phyloP scores from a whole-genome alignment of 768 basidiomycete species.

The Phylloporus sp. region DNA sequence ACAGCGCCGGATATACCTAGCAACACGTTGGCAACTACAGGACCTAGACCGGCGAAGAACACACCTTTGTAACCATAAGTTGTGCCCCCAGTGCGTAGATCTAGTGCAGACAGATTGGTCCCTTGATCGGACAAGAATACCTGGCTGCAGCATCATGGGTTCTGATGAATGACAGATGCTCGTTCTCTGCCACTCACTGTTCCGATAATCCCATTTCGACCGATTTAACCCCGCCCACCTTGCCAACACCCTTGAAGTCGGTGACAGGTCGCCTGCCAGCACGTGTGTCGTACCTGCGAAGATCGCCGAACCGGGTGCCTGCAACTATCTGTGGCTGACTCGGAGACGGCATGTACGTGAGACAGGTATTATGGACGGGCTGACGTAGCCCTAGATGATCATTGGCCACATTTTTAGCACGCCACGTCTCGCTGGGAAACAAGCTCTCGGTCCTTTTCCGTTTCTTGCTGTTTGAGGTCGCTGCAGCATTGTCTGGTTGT shows the following conservation, averaged over 20 bases:
- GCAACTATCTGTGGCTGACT: slow-evolving; percentile 50
- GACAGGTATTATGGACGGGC: slow-evolving; percentile 69
- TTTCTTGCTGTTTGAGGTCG: slow-evolving; percentile 30
- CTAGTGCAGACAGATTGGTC: slow-evolving; percentile 60
- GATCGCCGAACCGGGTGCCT: slow-evolving; percentile 72
- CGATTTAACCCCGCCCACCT: slow-evolving; percentile 56
- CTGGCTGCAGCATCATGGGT: slow-evolving; percentile 43
- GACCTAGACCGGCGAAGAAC: background rate
- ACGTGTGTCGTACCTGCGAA: slow-evolving; percentile 76
- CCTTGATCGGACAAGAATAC: slow-evolving; percentile 66
- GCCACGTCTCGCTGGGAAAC: slow-evolving; percentile 75
- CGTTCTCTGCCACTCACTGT: slow-evolving; percentile 46
- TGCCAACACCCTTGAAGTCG: slow-evolving; percentile 59
- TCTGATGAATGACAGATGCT: background rate
- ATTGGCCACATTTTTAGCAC: slow-evolving; percentile 83
- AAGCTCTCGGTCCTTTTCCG: slow-evolving; percentile 59
- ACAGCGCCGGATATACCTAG: slow-evolving; percentile 71
- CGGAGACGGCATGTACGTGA: slow-evolving; percentile 52
- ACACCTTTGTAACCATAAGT: slow-evolving; percentile 67
- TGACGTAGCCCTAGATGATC: slow-evolving; percentile 73
- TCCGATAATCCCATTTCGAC: slow-evolving; percentile 59
- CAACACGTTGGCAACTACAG: background rate
- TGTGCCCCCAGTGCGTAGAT: slow-evolving; percentile 63
- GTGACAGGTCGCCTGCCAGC: slow-evolving; percentile 63
- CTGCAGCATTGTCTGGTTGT: slow-evolving; percentile 13